phyloP scores from a whole-genome alignment of 495 filamentous ascomycete genomes.

The Schizothecium vesticola region DNA sequence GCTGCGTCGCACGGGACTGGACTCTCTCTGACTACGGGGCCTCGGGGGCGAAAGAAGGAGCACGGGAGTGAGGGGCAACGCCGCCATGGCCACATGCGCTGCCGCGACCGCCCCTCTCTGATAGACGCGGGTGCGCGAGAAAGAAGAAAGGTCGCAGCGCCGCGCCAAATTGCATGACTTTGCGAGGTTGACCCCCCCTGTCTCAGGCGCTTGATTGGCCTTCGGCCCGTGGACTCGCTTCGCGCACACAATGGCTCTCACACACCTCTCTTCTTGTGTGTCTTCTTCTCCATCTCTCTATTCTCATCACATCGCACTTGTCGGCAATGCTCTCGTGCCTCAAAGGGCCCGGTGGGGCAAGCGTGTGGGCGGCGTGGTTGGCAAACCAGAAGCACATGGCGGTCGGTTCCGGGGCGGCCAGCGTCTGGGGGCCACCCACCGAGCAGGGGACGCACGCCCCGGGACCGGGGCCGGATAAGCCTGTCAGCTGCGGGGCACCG shows the following conservation, averaged over 20 bases:
- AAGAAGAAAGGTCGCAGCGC: constrained; percentile 20
- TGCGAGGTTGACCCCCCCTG: constrained; percentile 26
- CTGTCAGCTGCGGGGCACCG: background rate
- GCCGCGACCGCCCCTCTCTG: background rate
- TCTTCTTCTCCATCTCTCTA: background rate
- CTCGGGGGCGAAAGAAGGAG: background rate
- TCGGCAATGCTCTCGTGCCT: constrained; percentile 30
- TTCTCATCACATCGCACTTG: constrained; percentile 23
- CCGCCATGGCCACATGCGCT: background rate
- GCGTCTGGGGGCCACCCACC: background rate
- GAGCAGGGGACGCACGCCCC: background rate
- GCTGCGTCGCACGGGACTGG: constrained; percentile 1
- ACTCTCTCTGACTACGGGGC: background rate
- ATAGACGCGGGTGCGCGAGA: constrained; percentile 4
- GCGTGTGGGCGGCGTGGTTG: constrained; percentile 22
- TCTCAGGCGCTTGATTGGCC: constrained; percentile 32
- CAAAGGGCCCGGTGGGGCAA: constrained; percentile 24
- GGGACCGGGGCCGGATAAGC: background rate
- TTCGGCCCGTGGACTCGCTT: constrained; percentile 25
- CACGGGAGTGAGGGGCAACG: background rate
- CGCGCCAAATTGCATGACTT: constrained; percentile 41
- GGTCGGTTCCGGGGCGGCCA: background rate
- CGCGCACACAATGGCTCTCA: constrained; percentile 10
- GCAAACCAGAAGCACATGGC: constrained; percentile 18
- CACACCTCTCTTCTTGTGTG: background rate